phyloP scores from a whole-genome alignment of 805 yeast species.

The Blastobotrys mokoenaii region DNA sequence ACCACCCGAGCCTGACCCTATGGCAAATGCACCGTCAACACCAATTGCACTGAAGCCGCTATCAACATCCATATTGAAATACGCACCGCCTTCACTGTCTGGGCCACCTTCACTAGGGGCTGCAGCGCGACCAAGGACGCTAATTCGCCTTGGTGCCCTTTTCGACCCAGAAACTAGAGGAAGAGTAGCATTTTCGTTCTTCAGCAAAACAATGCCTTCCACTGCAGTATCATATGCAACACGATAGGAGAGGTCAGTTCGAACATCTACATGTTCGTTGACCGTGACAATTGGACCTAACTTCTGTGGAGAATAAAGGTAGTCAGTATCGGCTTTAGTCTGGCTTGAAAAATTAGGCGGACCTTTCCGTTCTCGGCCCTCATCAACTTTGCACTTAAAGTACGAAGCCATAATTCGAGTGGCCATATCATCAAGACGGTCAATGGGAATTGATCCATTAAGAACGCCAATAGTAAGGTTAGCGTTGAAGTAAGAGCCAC shows the following conservation, averaged over 20 bases:
- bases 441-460: slow-evolving; percentile 46
- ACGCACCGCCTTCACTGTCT: slow-evolving; percentile 42
- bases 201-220: slow-evolving; percentile 49
- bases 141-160: slow-evolving; percentile 28
- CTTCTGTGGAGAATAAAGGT: slow-evolving; percentile 28
- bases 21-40: slow-evolving; percentile 44
- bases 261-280: slow-evolving; percentile 48
- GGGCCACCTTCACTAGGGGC: slow-evolving; percentile 43
- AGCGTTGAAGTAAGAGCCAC: slow-evolving; percentile 51
- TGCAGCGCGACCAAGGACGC: slow-evolving; percentile 48
- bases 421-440: slow-evolving; percentile 54
- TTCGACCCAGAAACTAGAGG: slow-evolving; percentile 51
- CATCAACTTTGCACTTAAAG: slow-evolving; percentile 35
- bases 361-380: slow-evolving; percentile 10
- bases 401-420: slow-evolving; percentile 51
- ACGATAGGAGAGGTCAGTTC: slow-evolving; percentile 37
- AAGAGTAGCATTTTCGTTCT: slow-evolving; percentile 42
- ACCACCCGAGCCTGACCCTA: slow-evolving; percentile 62
- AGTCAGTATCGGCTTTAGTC: slow-evolving; percentile 40
- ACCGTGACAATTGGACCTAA: slow-evolving; percentile 46
- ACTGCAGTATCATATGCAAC: slow-evolving; percentile 46
- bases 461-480: slow-evolving; percentile 45
- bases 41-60: too few relatives aligned
- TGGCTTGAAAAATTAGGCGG: slow-evolving; percentile 50
- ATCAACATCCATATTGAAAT: too few relatives aligned